Base-by-base conservation (phyloP, 2,329 filamentous ascomycete genomes). In the Exophiala aquamarina region DNA sequence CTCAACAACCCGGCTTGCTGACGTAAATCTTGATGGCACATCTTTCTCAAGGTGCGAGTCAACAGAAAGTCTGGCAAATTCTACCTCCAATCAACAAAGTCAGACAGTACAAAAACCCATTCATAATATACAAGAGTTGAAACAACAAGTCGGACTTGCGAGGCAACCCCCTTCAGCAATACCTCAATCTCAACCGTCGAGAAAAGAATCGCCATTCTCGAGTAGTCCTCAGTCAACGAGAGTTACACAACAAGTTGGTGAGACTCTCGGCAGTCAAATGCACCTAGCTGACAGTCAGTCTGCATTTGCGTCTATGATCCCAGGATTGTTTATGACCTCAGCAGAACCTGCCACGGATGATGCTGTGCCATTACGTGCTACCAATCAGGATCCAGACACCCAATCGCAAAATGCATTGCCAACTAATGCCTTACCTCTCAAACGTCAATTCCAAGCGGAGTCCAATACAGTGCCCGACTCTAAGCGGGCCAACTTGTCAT, bases 261-360 rank as follows among this genome's bases (percentile, higher is more conserved):
- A 26, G 11, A 26, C 11, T 26, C 23, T 11, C 6, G 32, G 26
- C 15, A 32, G 10, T 28, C 26, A 18, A 15, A 29, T 33, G 15
- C n/a, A 20, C 3, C 18, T 23, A 11, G 19, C 19, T 7, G 14
- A 14, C 18, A 39, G 20, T 64, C 35, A 63, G 64, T 44, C 65
- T 65, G 20, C 68, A 9, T 52, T 63, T 6, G 59, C 66, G 41
- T 62, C 70, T 23, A 64, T 68, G 4, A 76, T 79, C 42, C 77
- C 77, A 9, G 77, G 76, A 2, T 63, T 80, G n/a, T 75, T 74
- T 49, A 76, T 79, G 72, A 70, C 64, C 11, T 40, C 63, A 14
- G 55, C 61, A 6, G 56, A 51, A 41, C 13, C 28, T n/a, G 39
- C 34, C 8, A 10, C 35, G 18, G 18, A 37, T 13, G 18, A 20